Conservation (phyloP, 345 rosid species). For the Camelina sativa region DNA sequence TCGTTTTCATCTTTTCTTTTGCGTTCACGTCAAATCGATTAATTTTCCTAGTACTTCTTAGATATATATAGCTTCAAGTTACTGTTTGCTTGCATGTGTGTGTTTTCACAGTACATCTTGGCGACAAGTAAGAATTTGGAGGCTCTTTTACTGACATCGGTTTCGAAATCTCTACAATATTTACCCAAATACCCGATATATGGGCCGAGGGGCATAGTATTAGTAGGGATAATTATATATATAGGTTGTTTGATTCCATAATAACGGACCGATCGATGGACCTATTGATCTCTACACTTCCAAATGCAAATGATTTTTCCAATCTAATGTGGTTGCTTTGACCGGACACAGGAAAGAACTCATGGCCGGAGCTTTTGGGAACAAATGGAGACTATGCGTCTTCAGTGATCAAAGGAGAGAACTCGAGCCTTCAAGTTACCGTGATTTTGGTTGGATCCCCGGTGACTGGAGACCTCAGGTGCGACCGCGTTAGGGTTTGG, state of each 20-base stretch:
- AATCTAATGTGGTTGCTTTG: conserved; percentile 7
- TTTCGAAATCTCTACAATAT: not conserved
- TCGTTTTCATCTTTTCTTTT: not conserved
- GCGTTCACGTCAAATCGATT: not conserved
- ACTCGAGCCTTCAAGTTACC: conserved; percentile 11
- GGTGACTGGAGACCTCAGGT: conserved; percentile 36
- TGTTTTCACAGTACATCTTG: not conserved
- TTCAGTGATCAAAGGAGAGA: conserved; percentile 41
- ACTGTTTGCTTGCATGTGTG: not conserved
- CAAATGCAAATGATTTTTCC: not conserved
- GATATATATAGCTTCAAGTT: not conserved
- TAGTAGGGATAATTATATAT: not conserved
- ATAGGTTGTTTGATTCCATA: not conserved
- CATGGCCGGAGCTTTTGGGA: conserved; percentile 54
- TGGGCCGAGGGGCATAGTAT: not conserved
- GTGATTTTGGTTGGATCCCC: conserved; percentile 42
- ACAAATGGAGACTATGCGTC: conserved; percentile 42
- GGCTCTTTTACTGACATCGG: not conserved
- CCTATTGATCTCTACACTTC: conserved; percentile 8
- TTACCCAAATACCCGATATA: not conserved
- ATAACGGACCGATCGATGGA: too few relatives aligned
- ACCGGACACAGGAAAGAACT: conserved; percentile 32
- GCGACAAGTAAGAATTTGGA: not conserved
- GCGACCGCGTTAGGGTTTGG: conserved; percentile 47
- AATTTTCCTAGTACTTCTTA: not conserved